These are phyloP conservation scores for Colletotrichum musicola DNA, from an alignment of 2,329 filamentous ascomycete species.

Conservation along the genomic window DNA sequence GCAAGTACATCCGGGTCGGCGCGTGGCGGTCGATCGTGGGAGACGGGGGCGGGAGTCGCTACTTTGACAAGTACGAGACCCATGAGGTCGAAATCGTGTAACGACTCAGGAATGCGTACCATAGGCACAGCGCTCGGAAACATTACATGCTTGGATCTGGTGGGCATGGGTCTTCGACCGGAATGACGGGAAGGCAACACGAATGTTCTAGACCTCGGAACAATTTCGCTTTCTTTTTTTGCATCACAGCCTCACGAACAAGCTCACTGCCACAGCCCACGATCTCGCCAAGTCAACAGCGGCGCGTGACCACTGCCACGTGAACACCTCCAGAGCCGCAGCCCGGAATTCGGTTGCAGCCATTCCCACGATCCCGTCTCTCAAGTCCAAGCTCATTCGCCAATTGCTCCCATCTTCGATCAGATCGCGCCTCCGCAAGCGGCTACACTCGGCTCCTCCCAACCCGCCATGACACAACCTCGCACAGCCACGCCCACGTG, in stretches of 20 bases:
- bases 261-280: background rate
- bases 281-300: background rate
- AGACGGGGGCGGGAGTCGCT: background rate
- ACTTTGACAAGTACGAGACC: background rate
- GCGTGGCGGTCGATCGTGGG: background rate
- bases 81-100: background rate
- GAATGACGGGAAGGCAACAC: background rate
- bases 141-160: background rate
- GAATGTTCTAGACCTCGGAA: background rate
- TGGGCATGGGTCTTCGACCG: background rate
- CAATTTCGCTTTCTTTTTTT: background rate
- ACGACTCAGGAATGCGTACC: background rate
- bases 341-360: background rate
- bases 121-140: no score
- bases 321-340: background rate
- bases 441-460: conserved; percentile 13
- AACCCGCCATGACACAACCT: conserved; percentile 1
- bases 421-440: conserved; percentile 6
- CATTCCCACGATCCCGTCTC: no score
- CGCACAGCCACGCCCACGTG: conserved; percentile 15
- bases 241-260: background rate
- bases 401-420: conserved; percentile 8
- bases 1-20: background rate
- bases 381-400: background rate
- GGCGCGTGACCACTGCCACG: background rate